Percentiles rank a stretch among this genome's conserved stretches.
phyloP scores from a whole-genome alignment of 2,329 filamentous ascomycete genomes.

The Clonostachys rosea region DNA sequence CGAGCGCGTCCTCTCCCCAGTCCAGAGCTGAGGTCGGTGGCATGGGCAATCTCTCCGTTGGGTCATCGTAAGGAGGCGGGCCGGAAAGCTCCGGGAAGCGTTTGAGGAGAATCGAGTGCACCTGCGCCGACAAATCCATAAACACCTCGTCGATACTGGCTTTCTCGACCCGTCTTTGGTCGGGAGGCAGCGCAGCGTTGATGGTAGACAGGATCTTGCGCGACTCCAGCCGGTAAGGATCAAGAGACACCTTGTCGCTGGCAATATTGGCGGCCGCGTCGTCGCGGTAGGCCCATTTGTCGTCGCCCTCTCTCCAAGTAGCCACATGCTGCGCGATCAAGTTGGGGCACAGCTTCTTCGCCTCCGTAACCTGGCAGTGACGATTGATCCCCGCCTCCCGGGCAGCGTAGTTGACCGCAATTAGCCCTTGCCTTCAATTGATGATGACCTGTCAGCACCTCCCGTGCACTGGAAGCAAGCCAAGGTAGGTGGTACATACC shows the following conservation, averaged over 20 bases:
- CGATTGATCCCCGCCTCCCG: constrained; percentile 74
- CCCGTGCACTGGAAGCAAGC: neutral
- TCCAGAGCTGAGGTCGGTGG: constrained; percentile 68
- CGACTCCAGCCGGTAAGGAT: constrained; percentile 84
- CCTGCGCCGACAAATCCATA: constrained; percentile 80
- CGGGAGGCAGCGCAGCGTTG: constrained; percentile 64
- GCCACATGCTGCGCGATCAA: constrained; percentile 89
- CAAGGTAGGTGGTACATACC: constrained; percentile 38
- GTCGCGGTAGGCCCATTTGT: constrained; percentile 85
- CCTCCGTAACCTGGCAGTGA: constrained; percentile 75
- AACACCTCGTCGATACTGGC: constrained; percentile 96
- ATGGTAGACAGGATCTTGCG: constrained; percentile 76
- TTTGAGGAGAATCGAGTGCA: constrained; percentile 70
- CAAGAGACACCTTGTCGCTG: constrained; percentile 89
- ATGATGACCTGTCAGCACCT: neutral
- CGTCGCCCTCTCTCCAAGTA: constrained; percentile 89
- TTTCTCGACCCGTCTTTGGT: constrained; percentile 78
- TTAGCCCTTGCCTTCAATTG: constrained; percentile 70
- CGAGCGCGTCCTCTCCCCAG: constrained; percentile 78
- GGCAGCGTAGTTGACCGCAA: constrained; percentile 94
- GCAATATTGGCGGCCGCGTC: constrained; percentile 76
- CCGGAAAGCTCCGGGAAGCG: constrained; percentile 67
- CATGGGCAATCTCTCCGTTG: constrained; percentile 64
- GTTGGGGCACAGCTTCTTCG: constrained; percentile 79
- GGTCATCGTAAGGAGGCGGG: constrained; percentile 70